phyloP scores from a whole-genome alignment of 306 rosid species.

The Cyclanthera cordifolia region DNA sequence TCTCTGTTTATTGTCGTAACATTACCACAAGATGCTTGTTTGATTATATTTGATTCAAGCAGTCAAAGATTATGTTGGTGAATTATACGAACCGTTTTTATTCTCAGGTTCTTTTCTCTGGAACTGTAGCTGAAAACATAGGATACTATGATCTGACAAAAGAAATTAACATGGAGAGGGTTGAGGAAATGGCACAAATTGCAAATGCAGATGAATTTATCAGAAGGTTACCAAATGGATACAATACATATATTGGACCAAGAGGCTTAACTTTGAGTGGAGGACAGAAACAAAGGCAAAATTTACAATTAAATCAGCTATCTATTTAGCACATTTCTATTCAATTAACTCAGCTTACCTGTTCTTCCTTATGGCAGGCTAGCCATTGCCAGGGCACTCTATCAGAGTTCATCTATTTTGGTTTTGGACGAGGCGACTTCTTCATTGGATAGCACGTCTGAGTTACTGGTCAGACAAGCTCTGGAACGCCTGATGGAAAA shows the following conservation, averaged over 20 bases:
- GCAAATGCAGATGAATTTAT: slow-evolving; percentile 85
- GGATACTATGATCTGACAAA: slow-evolving; percentile 64
- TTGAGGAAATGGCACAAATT: slow-evolving; percentile 51
- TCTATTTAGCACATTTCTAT: neutral
- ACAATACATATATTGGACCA: slow-evolving; percentile 65
- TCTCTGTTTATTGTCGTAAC: neutral
- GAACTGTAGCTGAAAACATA: slow-evolving; percentile 80
- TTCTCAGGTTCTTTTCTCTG: slow-evolving; percentile 70
- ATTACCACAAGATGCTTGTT: neutral
- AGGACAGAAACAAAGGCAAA: slow-evolving; percentile 85
- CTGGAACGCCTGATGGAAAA: slow-evolving; percentile 62
- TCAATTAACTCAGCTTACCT: slow-evolving; percentile 7
- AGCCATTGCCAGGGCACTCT: slow-evolving; percentile 80
- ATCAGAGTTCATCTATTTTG: slow-evolving; percentile 59
- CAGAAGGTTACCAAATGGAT: slow-evolving; percentile 62
- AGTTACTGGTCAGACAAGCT: slow-evolving; percentile 64
- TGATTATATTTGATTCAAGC: neutral
- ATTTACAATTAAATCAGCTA: slow-evolving; percentile 5
- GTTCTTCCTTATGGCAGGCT: slow-evolving; percentile 37
- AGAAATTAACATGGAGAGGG: slow-evolving; percentile 61
- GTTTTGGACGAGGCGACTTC: slow-evolving; percentile 91
- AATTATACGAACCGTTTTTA: neutral
- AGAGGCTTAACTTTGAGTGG: slow-evolving; percentile 82
- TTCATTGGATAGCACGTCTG: slow-evolving; percentile 73
- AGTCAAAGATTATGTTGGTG: neutral